These are phyloP conservation scores for Saccharum spontaneum DNA, from an alignment of 176 grass and related monocot genomes.

Conservation along the genomic window DNA sequence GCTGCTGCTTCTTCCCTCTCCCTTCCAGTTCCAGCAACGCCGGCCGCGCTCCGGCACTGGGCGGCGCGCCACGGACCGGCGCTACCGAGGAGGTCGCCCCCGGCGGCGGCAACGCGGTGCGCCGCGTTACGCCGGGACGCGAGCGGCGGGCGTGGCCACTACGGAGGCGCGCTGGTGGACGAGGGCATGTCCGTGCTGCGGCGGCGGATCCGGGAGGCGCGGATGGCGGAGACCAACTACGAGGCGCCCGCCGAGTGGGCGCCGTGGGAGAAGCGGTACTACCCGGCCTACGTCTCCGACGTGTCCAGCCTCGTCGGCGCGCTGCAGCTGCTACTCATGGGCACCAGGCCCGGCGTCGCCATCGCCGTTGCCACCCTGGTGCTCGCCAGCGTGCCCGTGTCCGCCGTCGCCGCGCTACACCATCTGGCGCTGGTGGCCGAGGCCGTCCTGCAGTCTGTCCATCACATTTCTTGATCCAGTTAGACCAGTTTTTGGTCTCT, in stretches of 20 bases:
- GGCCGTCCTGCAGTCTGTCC: constrained; percentile 5
- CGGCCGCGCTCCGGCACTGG: not conserved
- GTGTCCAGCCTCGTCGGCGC: constrained; percentile 46
- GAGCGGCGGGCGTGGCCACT: constrained; percentile 31
- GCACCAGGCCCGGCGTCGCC: constrained; percentile 53
- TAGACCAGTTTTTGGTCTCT: not conserved
- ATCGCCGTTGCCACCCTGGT: constrained; percentile 30
- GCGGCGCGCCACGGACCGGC: not conserved
- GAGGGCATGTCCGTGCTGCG: constrained; percentile 71
- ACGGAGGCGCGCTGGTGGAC: constrained; percentile 54
- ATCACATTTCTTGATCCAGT: constrained; percentile 23
- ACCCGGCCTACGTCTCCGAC: constrained; percentile 57
- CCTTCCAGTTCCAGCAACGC: not conserved
- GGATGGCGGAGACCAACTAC: constrained; percentile 57
- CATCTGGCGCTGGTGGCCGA: constrained; percentile 24
- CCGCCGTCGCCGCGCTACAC: constrained; percentile 34
- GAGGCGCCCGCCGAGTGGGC: constrained; percentile 58
- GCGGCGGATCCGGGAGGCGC: constrained; percentile 57
- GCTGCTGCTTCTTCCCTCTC: constrained; percentile 3
- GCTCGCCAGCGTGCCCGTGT: constrained; percentile 52
- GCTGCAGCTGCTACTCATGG: constrained; percentile 57
- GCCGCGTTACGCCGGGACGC: constrained; percentile 18
- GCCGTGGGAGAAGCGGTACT: constrained; percentile 75
- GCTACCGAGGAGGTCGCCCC: not conserved
- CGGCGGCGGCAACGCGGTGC: not conserved